These are phyloP conservation scores for Coemansia sp. DNA, from an alignment of 192 early-diverging fungal genomes.

Conservation along the genomic window DNA sequence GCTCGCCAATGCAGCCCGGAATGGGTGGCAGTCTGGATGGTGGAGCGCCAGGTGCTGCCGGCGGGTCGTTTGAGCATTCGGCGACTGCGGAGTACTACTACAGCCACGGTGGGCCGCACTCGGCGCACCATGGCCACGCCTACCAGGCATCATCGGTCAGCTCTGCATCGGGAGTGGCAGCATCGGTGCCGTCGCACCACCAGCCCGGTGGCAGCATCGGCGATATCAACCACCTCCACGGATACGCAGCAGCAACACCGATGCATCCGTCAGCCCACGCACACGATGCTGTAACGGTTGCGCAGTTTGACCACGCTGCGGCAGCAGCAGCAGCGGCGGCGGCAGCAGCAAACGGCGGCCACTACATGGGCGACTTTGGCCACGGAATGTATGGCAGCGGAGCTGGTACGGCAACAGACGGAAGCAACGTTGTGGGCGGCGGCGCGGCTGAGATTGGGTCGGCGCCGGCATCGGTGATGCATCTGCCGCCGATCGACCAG, in stretches of 20 bases:
- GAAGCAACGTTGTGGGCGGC: not conserved
- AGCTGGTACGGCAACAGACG: not conserved
- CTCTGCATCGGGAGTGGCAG: not conserved
- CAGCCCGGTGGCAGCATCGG: constrained; percentile 12
- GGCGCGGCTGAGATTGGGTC: constrained; percentile 20
- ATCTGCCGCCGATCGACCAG: constrained; percentile 43
- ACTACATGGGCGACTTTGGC: constrained; percentile 47
- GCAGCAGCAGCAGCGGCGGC: constrained; percentile 24
- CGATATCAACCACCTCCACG: constrained; percentile 35
- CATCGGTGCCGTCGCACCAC: constrained; percentile 25
- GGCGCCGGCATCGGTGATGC: constrained; percentile 26
- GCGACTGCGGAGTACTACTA: constrained; percentile 28
- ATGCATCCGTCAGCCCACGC: constrained; percentile 13
- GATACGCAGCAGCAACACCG: not conserved
- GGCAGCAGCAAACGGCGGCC: constrained; percentile 13
- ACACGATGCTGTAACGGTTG: constrained; percentile 4
- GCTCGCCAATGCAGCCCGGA: constrained; percentile 31
- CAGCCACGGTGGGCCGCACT: constrained; percentile 1
- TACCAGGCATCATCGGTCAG: constrained; percentile 14
- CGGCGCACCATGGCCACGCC: constrained; percentile 17
- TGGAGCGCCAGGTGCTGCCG: not conserved
- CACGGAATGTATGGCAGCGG: constrained; percentile 29
- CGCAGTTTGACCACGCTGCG: constrained; percentile 31
- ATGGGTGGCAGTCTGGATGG: constrained; percentile 17
- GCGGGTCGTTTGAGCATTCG: constrained; percentile 22